These are phyloP conservation scores for Wickerhamiella allomyrinae DNA, from an alignment of 805 yeast genomes.

Conservation along the genomic window DNA sequence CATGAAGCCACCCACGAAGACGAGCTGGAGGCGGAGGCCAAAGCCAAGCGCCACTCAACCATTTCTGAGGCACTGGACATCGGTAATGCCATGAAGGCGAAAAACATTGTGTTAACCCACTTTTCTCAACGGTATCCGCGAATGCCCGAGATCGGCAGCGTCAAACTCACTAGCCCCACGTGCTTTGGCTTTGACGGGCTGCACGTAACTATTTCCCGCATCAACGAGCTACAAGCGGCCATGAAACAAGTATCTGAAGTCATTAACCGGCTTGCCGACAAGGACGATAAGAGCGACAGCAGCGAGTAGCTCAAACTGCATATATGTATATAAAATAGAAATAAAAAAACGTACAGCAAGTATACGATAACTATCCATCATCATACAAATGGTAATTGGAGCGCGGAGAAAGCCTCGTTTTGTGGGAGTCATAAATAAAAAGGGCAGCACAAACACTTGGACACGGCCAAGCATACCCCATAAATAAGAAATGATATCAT, in stretches of 20 bases:
- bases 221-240: slow-evolving; percentile 25
- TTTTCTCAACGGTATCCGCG: slow-evolving; percentile 80
- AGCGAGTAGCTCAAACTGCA: too few relatives aligned
- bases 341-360: neutral
- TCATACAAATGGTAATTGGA: too few relatives aligned
- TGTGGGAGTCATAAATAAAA: too few relatives aligned
- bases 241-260: slow-evolving; percentile 15
- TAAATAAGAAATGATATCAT: too few relatives aligned
- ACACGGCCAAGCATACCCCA: too few relatives aligned
- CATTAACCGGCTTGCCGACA: slow-evolving; percentile 10
- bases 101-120: slow-evolving; percentile 67
- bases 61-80: slow-evolving; percentile 71
- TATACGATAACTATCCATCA: too few relatives aligned
- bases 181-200: slow-evolving; percentile 53
- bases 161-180: slow-evolving; percentile 19
- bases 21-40: slow-evolving; percentile 61
- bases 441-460: too few relatives aligned
- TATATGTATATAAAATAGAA: neutral
- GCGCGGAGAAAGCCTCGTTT: too few relatives aligned
- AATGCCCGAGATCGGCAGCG: slow-evolving; percentile 26
- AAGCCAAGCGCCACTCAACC: slow-evolving; percentile 73
- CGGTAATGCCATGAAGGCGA: slow-evolving; percentile 56
- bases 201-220: slow-evolving; percentile 33
- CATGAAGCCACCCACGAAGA: slow-evolving; percentile 93
- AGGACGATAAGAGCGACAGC: neutral